Evolutionary conservation across 768 basidiomycete genomes (phyloP).

Genomic region (Russula foetens): DNA sequence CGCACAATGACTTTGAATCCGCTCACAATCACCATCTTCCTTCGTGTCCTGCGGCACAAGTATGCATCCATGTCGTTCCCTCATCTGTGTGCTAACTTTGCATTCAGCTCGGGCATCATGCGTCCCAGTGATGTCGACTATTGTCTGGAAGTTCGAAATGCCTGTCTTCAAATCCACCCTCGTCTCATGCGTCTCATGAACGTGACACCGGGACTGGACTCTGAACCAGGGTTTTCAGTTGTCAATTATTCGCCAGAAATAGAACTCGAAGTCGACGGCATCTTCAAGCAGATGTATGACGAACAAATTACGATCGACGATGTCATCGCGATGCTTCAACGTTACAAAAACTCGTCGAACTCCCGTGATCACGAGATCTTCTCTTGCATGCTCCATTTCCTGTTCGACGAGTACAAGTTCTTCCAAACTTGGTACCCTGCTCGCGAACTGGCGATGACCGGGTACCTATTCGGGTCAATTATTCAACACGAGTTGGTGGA

Average conservation of each 20-base stretch:
- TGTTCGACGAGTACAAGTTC: conserved; percentile 99
- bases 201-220: conserved; percentile 75
- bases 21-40: conserved; percentile 84
- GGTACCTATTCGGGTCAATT: conserved; percentile 90
- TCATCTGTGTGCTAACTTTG: conserved; percentile 1
- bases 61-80: conserved; percentile 30
- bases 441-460: conserved; percentile 92
- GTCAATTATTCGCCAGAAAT: conserved; percentile 84
- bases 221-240: conserved; percentile 86
- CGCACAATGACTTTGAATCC: conserved; percentile 85
- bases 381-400: conserved; percentile 99
- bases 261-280: conserved; percentile 86
- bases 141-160: conserved; percentile 86
- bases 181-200: conserved; percentile 97
- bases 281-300: conserved; percentile 98
- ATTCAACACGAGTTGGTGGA: conserved; percentile 92
- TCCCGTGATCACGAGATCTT: conserved; percentile 90
- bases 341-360: conserved; percentile 75
- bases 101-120: conserved; percentile 61
- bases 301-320: conserved; percentile 92
- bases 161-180: conserved; percentile 91
- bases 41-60: conserved; percentile 82
- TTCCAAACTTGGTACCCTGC: conserved; percentile 94
- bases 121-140: conserved; percentile 72
- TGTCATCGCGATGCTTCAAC: conserved; percentile 81